phyloP scores from a whole-genome alignment of 2,329 filamentous ascomycete genomes.

The Aureobasidium sp. region DNA sequence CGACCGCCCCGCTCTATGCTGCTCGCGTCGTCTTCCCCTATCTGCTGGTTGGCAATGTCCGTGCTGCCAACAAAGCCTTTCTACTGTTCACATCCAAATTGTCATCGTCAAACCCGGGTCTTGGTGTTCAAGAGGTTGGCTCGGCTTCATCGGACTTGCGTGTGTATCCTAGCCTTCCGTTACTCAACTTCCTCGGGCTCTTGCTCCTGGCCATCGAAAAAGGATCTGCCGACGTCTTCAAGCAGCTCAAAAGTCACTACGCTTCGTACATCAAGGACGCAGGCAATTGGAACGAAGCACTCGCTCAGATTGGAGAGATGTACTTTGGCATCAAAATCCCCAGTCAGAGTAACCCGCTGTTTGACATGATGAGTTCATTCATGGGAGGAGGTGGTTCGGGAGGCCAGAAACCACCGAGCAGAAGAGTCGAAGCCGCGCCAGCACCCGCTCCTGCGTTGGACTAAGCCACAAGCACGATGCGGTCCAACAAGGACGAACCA shows the following conservation, averaged over 20 bases:
- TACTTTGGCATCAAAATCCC: conserved; percentile 92
- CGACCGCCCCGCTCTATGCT: conserved; percentile 79
- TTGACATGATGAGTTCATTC: conserved; percentile 97
- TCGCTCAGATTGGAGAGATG: conserved; percentile 88
- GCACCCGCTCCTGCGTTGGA: conserved; percentile 30
- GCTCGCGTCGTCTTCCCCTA: conserved; percentile 86
- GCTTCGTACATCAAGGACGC: conserved; percentile 68
- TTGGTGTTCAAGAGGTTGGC: conserved; percentile 76
- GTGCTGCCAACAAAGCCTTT: conserved; percentile 77
- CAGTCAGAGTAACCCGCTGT: conserved; percentile 80
- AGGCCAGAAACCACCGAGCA: conserved; percentile 41
- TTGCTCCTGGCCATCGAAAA: conserved; percentile 78
- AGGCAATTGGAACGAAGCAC: conserved; percentile 63
- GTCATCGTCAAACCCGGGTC: conserved; percentile 49
- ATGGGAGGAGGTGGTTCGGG: conserved; percentile 67
- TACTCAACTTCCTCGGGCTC: conserved; percentile 88
- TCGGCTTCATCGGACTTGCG: conserved; percentile 62
- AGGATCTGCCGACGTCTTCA: conserved; percentile 69
- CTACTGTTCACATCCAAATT: conserved; percentile 67
- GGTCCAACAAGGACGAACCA: too few relatives aligned
- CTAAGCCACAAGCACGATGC: conserved; percentile 18
- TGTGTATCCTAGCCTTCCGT: conserved; percentile 83
- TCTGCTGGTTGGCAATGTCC: conserved; percentile 80
- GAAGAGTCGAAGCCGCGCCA: conserved; percentile 39
- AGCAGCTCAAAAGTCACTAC: conserved; percentile 77